phyloP scores from a whole-genome alignment of 495 filamentous ascomycete genomes.

The Aspergillus bridgeri region DNA sequence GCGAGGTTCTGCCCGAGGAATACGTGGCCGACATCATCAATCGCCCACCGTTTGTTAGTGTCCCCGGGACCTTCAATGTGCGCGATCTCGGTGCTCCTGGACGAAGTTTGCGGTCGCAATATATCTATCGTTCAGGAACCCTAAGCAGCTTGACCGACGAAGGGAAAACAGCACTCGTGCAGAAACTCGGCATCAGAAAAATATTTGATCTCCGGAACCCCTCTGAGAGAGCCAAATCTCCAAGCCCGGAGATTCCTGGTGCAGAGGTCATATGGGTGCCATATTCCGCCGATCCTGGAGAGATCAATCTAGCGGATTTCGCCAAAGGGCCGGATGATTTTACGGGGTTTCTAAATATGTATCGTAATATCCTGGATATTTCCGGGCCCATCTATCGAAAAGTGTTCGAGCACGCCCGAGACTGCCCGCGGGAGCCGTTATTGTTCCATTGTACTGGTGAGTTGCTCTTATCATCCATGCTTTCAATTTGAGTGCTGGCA shows the following conservation, averaged over 20 bases:
- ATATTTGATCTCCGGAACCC: constrained; percentile 69
- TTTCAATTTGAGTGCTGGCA: neutral
- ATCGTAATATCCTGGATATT: constrained; percentile 45
- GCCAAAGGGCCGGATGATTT: constrained; percentile 51
- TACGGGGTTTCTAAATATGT: constrained; percentile 53
- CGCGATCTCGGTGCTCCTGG: constrained; percentile 51
- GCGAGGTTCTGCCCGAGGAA: constrained; percentile 21
- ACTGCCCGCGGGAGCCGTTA: constrained; percentile 37
- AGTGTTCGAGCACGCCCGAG: constrained; percentile 41
- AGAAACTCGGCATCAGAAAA: constrained; percentile 51
- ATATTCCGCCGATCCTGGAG: constrained; percentile 25
- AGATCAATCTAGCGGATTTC: constrained; percentile 52
- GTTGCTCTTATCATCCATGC: constrained; percentile 13
- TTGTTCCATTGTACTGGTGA: constrained; percentile 61
- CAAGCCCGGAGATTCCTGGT: constrained; percentile 35
- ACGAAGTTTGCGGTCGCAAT: constrained; percentile 38
- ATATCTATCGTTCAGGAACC: constrained; percentile 51
- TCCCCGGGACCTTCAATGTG: constrained; percentile 50
- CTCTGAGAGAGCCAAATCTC: constrained; percentile 38
- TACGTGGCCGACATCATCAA: constrained; percentile 29
- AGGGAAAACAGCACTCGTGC: constrained; percentile 46
- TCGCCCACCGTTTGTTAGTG: constrained; percentile 49
- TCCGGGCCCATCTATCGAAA: constrained; percentile 25
- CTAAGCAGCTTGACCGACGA: constrained; percentile 43
- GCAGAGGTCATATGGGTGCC: constrained; percentile 48